Evolutionary conservation across 495 filamentous ascomycete species (phyloP), one percentile per base, ranked within the genome.

Genomic region (Penicillium turbatum): DNA sequence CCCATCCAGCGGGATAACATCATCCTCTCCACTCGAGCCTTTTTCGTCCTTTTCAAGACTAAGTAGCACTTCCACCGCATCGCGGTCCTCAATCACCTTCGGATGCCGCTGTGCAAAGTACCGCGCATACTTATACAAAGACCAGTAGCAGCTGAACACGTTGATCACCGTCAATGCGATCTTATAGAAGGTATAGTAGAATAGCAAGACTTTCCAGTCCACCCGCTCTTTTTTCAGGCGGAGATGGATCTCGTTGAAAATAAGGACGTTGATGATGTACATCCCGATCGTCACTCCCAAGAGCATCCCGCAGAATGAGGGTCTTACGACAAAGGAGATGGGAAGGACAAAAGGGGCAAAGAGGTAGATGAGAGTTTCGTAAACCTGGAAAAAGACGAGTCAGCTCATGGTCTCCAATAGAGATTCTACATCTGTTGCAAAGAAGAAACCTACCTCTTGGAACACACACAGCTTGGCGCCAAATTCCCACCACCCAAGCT

Each of bases 391-490:
- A 24, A 24, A 24, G 21, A 24, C n/a, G n/a, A 24, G 21, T 24
- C 2, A 24, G 21, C 21, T 24, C 21, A 4, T 24, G 21, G 4
- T 24, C 21, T 2, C n/a, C 21, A 4, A 24, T 4, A 24, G 21
- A 24, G n/a, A n/a, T n/a, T 24, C 21, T 24, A 24, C 21, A 24
- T 24, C 21, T 24, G 2, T 24, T 24, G 21, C 21, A 4, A 24
- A n/a, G n/a, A 24, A 24, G 21, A 4, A 35, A 35, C 63, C 43
- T 55, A 69, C 66, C 55, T 86, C 82, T 69, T 90, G 86, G 3
- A 87, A 84, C 17, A 82, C 80, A 63, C 86, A 87, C 48, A 90
- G 82, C 71, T 79, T 79, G 1, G 74, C 66, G 1, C 75, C 76
- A 27, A 79, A 45, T 35, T 79, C 76, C 71, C 73, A 76, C 66